phyloP scores from a whole-genome alignment of 176 grass and related monocot genomes.

The Tillandsia fasciculata region DNA sequence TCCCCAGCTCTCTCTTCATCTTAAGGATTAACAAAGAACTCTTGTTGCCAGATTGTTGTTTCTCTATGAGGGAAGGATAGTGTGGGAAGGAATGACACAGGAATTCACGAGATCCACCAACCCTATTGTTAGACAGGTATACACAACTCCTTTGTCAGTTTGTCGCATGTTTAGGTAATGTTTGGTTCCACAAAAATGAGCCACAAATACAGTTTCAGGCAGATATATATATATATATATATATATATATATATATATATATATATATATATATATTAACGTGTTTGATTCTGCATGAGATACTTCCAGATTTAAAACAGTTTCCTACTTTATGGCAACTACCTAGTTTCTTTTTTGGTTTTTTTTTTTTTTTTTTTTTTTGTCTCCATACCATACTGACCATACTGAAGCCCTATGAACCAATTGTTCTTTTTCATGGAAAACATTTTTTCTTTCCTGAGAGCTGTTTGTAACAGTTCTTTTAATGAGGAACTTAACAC shows the following conservation, averaged over 20 bases:
- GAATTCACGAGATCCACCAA: constrained; percentile 71
- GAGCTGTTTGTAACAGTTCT: too few relatives aligned
- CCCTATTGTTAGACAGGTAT: constrained; percentile 87
- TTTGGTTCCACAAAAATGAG: too few relatives aligned
- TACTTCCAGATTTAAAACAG: too few relatives aligned
- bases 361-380: not conserved
- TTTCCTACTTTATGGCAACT: too few relatives aligned
- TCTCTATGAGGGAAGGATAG: constrained; percentile 74
- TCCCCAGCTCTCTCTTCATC: not conserved
- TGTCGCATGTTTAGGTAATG: too few relatives aligned
- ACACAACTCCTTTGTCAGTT: not conserved
- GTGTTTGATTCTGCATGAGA: too few relatives aligned
- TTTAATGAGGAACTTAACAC: too few relatives aligned
- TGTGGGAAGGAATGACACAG: constrained; percentile 95
- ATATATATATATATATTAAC: too few relatives aligned
- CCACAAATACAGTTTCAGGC: too few relatives aligned
- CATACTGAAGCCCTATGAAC: not conserved
- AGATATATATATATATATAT: too few relatives aligned
- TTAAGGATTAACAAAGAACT: not conserved
- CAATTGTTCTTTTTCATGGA: not conserved
- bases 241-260: too few relatives aligned
- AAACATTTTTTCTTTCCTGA: too few relatives aligned
- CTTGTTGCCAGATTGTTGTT: constrained; percentile 66
- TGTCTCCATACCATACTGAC: not conserved
- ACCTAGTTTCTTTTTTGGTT: not conserved